Evolutionary conservation across 345 rosid genomes (phyloP), one percentile per base, ranked within the genome.

Genomic region (Acer campestre): DNA sequence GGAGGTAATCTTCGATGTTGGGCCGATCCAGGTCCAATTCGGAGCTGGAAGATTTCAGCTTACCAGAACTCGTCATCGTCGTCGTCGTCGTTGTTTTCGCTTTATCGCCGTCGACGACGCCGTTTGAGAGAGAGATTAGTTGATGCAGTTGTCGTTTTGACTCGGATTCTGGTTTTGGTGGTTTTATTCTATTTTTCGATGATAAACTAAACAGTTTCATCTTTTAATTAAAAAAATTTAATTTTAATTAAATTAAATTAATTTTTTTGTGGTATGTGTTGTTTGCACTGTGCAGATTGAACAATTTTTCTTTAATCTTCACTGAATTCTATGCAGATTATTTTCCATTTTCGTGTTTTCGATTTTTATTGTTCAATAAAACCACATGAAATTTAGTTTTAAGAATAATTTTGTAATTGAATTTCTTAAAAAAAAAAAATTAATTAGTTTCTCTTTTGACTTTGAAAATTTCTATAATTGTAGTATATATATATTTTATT

Each of bases 1-100:
- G 97, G 73, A 97, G 99, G 82, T 97, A 97, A 71, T 97, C 99
- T 69, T 97, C 98, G 76, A 97, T 86, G 82, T 94, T 91, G 78
- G 88, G 99, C 17, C 85, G 89, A 86, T 95, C 99, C 74, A 90
- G 79, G 71, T 93, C 98, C 79, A 94, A 77, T 82, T 97, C 98
- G 38, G 98, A 89, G 88, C 84, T 89, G 0, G 97, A 89, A 2
- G 90, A 29, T 7, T 82, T 86, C 9, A 96, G 87, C 77, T 82
- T 81, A 62, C 87, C 89, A 16, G 72, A 14, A 6, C 61, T 49
- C 3, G 70, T 63, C 77, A 74, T 74, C 46, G 5, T 18, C 23
- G 16, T 18, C 23, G 16, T 17, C 9, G 16, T 17, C 20, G 61
- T 56, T 0, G 38, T 35, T 49, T 49, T 13, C 5, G 55, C 14